These are phyloP conservation scores for Vitrella brassicaformis DNA, from an alignment of 73 alveolate species.

Conservation along the genomic window DNA sequence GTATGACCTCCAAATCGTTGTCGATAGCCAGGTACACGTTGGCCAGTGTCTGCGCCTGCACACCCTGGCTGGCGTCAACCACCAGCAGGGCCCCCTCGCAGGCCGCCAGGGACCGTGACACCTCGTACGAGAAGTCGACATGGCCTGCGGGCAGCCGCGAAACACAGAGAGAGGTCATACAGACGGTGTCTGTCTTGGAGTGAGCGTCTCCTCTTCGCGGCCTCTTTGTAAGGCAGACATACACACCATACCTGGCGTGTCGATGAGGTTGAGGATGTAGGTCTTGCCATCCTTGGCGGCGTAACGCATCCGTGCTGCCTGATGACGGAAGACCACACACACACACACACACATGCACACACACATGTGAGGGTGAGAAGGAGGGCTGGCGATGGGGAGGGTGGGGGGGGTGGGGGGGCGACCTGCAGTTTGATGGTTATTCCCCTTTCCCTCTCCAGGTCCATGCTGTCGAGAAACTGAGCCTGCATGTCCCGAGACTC, in stretches of 20 bases:
- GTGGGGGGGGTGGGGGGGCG: neutral
- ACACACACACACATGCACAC: slow-evolving; percentile 1
- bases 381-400: neutral
- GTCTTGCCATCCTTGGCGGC: slow-evolving; percentile 6
- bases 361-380: neutral
- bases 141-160: slow-evolving; percentile 42
- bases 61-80: slow-evolving; percentile 28
- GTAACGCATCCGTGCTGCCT: slow-evolving; percentile 42
- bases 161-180: neutral
- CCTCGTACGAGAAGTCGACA: slow-evolving; percentile 62
- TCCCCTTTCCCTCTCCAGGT: slow-evolving; percentile 47
- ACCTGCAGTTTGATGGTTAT: slow-evolving; percentile 26
- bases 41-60: slow-evolving; percentile 58
- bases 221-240: neutral
- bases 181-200: neutral
- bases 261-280: slow-evolving; percentile 56
- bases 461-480: neutral
- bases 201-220: neutral
- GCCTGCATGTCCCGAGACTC: neutral
- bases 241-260: slow-evolving; percentile 40
- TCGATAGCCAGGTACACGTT: slow-evolving; percentile 51
- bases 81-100: slow-evolving; percentile 68
- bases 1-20: slow-evolving; percentile 41
- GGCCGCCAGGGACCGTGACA: slow-evolving; percentile 59
- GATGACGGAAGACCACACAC: too few species aligned